Percentiles rank a stretch among this genome's conserved stretches.
These are phyloP conservation scores for Hanseniaspora pseudoguilliermondii DNA, from an alignment of 805 yeast genomes.

Conservation along the genomic window DNA sequence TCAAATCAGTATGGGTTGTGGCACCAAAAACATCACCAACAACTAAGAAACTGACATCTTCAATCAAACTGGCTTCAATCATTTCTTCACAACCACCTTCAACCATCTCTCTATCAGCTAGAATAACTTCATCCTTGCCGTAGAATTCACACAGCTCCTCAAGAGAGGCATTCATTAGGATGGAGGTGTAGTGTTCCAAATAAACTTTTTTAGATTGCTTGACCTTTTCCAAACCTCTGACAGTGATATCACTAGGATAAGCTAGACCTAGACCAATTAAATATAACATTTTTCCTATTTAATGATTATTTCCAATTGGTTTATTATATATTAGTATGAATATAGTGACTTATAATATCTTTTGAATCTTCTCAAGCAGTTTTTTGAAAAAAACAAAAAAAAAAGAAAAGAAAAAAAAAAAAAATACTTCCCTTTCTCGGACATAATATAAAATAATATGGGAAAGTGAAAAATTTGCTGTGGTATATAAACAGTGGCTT, in stretches of 20 bases:
- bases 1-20: conserved; percentile 93
- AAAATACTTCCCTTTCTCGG: not conserved
- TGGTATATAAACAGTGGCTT: not conserved
- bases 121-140: conserved; percentile 58
- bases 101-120: conserved; percentile 92
- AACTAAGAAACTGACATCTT: conserved; percentile 85
- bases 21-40: conserved; percentile 99
- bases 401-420: not conserved
- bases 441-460: not conserved
- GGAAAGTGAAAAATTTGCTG: not conserved
- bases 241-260: conserved; percentile 80
- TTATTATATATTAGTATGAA: not conserved
- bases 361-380: not conserved
- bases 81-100: conserved; percentile 81
- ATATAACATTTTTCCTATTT: conserved; percentile 50
- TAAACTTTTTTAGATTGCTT: conserved; percentile 80
- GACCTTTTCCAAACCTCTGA: conserved; percentile 80
- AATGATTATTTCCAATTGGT: not conserved
- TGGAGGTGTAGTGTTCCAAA: conserved; percentile 88
- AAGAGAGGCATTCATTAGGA: conserved; percentile 81
- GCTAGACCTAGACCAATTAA: conserved; percentile 86
- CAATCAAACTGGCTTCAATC: conserved; percentile 58
- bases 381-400: not conserved
- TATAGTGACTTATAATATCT: not conserved
- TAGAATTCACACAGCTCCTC: conserved; percentile 66